phyloP scores from a whole-genome alignment of 768 basidiomycete genomes.

The Agrocybe chaxingu region DNA sequence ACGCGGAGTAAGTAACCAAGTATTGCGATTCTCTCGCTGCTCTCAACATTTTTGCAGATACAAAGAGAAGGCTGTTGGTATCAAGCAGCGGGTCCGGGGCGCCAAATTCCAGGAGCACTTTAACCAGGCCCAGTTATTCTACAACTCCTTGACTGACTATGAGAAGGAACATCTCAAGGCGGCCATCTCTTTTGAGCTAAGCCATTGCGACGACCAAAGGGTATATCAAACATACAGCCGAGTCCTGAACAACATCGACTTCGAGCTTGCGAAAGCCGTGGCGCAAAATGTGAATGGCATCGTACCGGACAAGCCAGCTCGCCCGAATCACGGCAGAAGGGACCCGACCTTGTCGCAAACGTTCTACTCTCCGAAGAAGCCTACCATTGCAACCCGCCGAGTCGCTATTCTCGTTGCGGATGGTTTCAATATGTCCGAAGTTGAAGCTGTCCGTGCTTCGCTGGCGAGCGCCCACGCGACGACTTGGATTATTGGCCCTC shows the following conservation, averaged over 20 bases:
- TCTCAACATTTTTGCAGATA: conserved; percentile 31
- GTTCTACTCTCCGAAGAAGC: conserved; percentile 49
- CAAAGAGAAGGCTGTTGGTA: conserved; percentile 46
- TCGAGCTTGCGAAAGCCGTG: conserved; percentile 66
- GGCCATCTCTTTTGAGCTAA: conserved; percentile 81
- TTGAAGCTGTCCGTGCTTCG: conserved; percentile 53
- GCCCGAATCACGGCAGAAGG: conserved; percentile 55
- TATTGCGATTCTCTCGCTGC: background rate
- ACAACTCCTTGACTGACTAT: conserved; percentile 67
- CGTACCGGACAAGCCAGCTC: conserved; percentile 48
- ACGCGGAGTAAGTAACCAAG: conserved; percentile 41
- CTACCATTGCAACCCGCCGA: conserved; percentile 62
- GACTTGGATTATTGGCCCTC: conserved; percentile 63
- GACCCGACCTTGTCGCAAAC: conserved; percentile 58
- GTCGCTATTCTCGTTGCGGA: conserved; percentile 77
- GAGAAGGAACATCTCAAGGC: conserved; percentile 72
- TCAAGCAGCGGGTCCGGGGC: conserved; percentile 61
- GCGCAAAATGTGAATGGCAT: conserved; percentile 62
- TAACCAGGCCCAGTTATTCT: conserved; percentile 76
- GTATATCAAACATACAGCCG: conserved; percentile 70
- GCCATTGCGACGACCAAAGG: conserved; percentile 73
- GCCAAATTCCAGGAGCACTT: conserved; percentile 78
- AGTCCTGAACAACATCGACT: conserved; percentile 69
- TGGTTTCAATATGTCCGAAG: conserved; percentile 63
- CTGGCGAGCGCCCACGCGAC: conserved; percentile 53